phyloP scores from a whole-genome alignment of 2,329 filamentous ascomycete genomes.

The Cadophora gregata region DNA sequence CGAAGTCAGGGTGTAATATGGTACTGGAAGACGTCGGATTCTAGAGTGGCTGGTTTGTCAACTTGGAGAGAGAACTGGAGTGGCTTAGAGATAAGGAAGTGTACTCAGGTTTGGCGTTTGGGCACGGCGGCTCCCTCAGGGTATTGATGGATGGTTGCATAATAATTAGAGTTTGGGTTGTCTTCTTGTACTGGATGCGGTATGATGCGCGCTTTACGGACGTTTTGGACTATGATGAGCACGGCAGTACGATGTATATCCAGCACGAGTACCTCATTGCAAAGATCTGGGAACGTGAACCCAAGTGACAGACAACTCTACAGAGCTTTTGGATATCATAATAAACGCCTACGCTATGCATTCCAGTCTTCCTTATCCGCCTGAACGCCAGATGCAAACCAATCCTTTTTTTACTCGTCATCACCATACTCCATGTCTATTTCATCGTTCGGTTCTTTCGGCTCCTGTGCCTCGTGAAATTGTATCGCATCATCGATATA shows the following conservation, averaged over 20 bases:
- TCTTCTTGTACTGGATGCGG: slow-evolving; percentile 18
- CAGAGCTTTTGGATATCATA: slow-evolving; percentile 29
- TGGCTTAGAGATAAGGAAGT: no score
- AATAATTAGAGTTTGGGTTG: slow-evolving; percentile 5
- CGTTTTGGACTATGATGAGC: background rate
- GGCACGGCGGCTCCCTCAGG: background rate
- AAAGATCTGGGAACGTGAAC: background rate
- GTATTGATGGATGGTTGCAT: background rate
- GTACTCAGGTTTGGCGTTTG: background rate
- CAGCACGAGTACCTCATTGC: background rate
- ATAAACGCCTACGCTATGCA: slow-evolving; percentile 40
- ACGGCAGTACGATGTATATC: slow-evolving; percentile 2
- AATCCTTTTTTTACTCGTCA: slow-evolving; percentile 31
- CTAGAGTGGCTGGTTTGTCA: no score
- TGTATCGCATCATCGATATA: slow-evolving; percentile 96
- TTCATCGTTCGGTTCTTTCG: slow-evolving; percentile 76
- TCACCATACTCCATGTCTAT: slow-evolving; percentile 55
- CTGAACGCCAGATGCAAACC: slow-evolving; percentile 18
- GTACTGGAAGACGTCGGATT: no score
- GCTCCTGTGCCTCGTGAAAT: slow-evolving; percentile 92
- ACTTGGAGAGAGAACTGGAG: no score
- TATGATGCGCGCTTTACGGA: background rate
- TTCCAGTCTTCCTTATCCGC: slow-evolving; percentile 18
- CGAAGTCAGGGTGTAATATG: no score
- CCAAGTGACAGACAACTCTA: background rate